Evolutionary conservation across 2,329 filamentous ascomycete genomes (phyloP).

Genomic region (Alternaria sp.): DNA sequence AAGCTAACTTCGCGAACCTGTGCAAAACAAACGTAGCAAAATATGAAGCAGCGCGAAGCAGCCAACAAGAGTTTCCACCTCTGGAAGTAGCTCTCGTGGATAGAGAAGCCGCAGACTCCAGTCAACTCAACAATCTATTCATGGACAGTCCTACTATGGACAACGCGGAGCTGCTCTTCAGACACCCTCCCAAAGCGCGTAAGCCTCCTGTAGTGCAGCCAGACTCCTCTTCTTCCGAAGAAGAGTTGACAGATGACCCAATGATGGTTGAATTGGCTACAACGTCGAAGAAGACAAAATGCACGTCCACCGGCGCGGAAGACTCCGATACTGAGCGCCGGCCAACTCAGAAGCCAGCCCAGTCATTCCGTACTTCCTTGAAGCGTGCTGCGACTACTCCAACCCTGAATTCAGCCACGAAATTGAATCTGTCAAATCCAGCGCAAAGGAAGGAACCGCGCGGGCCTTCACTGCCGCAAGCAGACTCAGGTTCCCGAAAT

Average conservation of each 20-base stretch:
- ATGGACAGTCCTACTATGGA: not conserved
- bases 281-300: conserved; percentile 8
- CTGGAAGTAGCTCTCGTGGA: not conserved
- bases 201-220: conserved; percentile 30
- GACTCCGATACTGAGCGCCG: not conserved
- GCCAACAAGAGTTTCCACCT: conserved; percentile 2
- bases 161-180: not conserved
- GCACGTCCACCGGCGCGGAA: not conserved
- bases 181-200: conserved; percentile 13
- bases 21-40: conserved; percentile 28
- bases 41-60: conserved; percentile 20
- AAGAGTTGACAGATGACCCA: conserved; percentile 16
- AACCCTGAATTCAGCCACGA: conserved; percentile 1
- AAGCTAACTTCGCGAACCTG: not conserved
- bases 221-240: conserved; percentile 24
- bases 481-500: not conserved
- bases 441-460: not conserved
- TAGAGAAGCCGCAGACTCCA: conserved; percentile 4
- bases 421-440: not conserved
- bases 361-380: not conserved
- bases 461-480: not conserved
- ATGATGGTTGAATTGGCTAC: conserved; percentile 14
- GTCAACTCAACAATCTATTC: conserved; percentile 23
- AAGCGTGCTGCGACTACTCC: not conserved
- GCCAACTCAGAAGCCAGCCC: conserved; percentile 1